A percentile compares a stretch with the other conserved stretches of the same genome.
Conservation (phyloP, 345 rosid genomes). For the Linum lewisii region DNA sequence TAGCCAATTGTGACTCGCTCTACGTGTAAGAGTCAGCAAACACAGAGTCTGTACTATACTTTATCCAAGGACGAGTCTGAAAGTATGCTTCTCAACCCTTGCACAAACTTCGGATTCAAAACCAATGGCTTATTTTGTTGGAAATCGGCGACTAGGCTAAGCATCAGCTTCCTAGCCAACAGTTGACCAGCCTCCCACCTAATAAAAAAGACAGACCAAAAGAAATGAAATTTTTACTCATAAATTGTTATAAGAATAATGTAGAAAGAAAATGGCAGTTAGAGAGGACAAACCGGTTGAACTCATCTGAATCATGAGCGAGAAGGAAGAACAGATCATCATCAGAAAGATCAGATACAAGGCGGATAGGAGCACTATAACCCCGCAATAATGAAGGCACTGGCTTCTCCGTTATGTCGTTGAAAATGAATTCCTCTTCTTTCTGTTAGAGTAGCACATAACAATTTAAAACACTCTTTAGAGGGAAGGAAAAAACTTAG, state of each 20-base stretch:
- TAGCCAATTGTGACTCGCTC: background rate
- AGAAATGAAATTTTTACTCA: background rate
- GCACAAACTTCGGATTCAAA: constrained; percentile 65
- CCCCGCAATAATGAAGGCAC: constrained; percentile 84
- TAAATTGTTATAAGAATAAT: background rate
- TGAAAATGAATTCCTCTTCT: constrained; percentile 89
- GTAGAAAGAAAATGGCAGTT: constrained; percentile 3
- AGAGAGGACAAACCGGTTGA: constrained; percentile 62
- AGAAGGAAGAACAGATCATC: constrained; percentile 86
- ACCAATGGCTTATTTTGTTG: constrained; percentile 58
- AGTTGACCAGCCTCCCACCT: constrained; percentile 99
- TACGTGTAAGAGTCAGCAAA: background rate
- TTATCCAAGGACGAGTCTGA: constrained; percentile 67
- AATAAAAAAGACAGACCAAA: constrained; percentile 10
- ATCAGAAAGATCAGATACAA: constrained; percentile 69
- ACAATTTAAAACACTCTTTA: background rate
- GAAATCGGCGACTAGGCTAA: constrained; percentile 70
- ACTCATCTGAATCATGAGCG: constrained; percentile 89
- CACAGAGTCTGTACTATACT: constrained; percentile 26
- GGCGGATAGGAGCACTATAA: constrained; percentile 91
- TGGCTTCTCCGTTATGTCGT: constrained; percentile 64
- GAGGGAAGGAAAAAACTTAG: background rate
- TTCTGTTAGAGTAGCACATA: constrained; percentile 42
- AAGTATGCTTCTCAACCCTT: constrained; percentile 70
- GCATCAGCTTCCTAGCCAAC: constrained; percentile 86